Evolutionary conservation across 1,284 basidiomycete genomes (phyloP), one percentile per base, ranked within the genome.

Genomic region (Austroboletus niveus): DNA sequence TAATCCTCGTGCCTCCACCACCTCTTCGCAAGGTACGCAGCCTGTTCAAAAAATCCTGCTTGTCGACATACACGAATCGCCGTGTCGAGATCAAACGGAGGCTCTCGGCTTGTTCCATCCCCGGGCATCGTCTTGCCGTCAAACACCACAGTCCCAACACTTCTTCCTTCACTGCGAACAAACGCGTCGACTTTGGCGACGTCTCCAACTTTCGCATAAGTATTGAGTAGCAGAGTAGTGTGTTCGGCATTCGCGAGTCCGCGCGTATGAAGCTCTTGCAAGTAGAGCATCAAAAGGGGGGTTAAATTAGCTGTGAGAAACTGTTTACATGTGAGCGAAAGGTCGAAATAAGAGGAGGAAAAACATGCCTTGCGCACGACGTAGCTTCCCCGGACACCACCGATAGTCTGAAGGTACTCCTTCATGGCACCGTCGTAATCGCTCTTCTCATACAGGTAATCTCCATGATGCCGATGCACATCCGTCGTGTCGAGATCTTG

Each of bases 291-390:
- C 47, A 99, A 86, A 64, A 95, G 94, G 54, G 93, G 87, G 50
- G 98, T 98, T 5, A 96, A 78, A 68, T 99, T 96, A 0, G 96
- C 94, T 61, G 98, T 96, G 38, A 99, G 82, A 71, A 96, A 98
- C 93, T 97, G 61, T 27, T 11, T 4, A 1, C 11, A 30, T 20
- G 39, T 65, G 8, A 60, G 36, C 34, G 41, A n/a, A 51, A 45
- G 35, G 27, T 8, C 8, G 27, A 29, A 29, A 29, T 4, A 27
- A 29, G 7, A 29, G 27, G 27, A 27, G 12, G 29, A 38, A 6
- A 8, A n/a, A 44, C 69, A 48, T 58, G 91, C 94, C 80, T 97
- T 98, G 59, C 97, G 85, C 54, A 99, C 95, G 20, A 99, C 93
- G 71, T 97, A 97, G 65, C 94, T 97, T 0, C 95, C 93, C 59